These are phyloP conservation scores for Penicillium frequentans DNA, from an alignment of 2,329 filamentous ascomycete species.

Conservation along the genomic window DNA sequence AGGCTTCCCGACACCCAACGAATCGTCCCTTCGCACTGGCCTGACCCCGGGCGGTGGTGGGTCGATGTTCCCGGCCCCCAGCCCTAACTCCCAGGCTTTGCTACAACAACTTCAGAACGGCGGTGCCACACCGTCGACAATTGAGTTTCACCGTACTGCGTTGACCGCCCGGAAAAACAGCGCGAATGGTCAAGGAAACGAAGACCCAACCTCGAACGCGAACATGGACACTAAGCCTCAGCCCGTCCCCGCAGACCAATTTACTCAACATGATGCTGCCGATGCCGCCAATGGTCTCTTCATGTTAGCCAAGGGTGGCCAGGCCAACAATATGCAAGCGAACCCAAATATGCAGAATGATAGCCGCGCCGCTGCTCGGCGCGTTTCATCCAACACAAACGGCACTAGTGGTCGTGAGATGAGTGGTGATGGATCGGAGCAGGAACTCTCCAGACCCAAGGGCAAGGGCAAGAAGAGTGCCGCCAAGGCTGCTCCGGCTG, in stretches of 20 bases:
- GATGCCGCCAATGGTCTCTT: conserved; percentile 94
- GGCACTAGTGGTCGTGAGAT: conserved; percentile 64
- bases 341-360: conserved; percentile 47
- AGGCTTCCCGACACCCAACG: conserved; percentile 92
- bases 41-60: conserved; percentile 92
- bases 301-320: conserved; percentile 71
- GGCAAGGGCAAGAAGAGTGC: conserved; percentile 69
- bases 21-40: conserved; percentile 87
- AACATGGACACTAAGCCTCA: conserved; percentile 46
- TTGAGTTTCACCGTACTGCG: conserved; percentile 94
- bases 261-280: conserved; percentile 84
- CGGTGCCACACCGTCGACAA: conserved; percentile 81
- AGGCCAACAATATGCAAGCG: conserved; percentile 55
- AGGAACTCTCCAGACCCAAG: conserved; percentile 65
- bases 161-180: conserved; percentile 68
- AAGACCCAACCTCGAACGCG: conserved; percentile 28
- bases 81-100: conserved; percentile 80
- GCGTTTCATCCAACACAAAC: conserved; percentile 44
- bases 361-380: conserved; percentile 42
- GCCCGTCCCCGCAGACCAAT: conserved; percentile 62
- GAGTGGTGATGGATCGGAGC: conserved; percentile 70
- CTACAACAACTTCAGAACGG: conserved; percentile 77
- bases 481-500: conserved; percentile 46
- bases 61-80: conserved; percentile 94
- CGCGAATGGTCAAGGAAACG: conserved; percentile 31